Evolutionary conservation across 441 rosid species (phyloP).

Genomic region (Bruguiera hainesii): DNA sequence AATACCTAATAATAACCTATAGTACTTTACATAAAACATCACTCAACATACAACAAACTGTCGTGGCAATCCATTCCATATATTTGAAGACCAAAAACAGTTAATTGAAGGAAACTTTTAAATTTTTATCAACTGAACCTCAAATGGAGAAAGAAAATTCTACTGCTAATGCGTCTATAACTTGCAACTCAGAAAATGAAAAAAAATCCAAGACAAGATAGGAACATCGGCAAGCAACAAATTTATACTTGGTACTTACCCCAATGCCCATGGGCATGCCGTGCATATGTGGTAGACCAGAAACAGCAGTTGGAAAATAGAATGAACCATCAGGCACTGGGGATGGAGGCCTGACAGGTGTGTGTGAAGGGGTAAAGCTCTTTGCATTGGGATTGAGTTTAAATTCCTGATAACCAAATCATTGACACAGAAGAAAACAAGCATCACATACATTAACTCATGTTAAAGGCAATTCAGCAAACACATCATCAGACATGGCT

Average conservation of each 20-base stretch:
- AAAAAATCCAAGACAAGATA: neutral
- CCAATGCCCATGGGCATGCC: slow-evolving; percentile 75
- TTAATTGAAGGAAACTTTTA: too few species aligned
- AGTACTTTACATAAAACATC: too few species aligned
- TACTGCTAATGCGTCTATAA: too few species aligned
- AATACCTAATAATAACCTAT: neutral
- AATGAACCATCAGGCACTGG: slow-evolving; percentile 64
- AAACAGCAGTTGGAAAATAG: slow-evolving; percentile 51
- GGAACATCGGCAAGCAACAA: neutral
- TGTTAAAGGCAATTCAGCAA: neutral
- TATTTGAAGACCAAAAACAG: too few species aligned
- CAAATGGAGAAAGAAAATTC: too few species aligned
- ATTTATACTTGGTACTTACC: slow-evolving; percentile 38
- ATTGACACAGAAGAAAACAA: neutral
- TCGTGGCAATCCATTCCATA: too few species aligned
- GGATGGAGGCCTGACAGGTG: slow-evolving; percentile 60
- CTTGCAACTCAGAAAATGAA: neutral
- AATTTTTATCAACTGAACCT: too few species aligned
- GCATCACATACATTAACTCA: slow-evolving; percentile 3
- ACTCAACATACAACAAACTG: too few species aligned
- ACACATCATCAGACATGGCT: neutral
- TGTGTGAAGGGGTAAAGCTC: slow-evolving; percentile 71
- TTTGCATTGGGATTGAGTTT: slow-evolving; percentile 91
- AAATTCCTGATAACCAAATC: slow-evolving; percentile 63
- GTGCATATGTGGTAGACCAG: slow-evolving; percentile 62